Conservation (phyloP, 1,139 yeast species). For the Blastobotrys serpentis region DNA sequence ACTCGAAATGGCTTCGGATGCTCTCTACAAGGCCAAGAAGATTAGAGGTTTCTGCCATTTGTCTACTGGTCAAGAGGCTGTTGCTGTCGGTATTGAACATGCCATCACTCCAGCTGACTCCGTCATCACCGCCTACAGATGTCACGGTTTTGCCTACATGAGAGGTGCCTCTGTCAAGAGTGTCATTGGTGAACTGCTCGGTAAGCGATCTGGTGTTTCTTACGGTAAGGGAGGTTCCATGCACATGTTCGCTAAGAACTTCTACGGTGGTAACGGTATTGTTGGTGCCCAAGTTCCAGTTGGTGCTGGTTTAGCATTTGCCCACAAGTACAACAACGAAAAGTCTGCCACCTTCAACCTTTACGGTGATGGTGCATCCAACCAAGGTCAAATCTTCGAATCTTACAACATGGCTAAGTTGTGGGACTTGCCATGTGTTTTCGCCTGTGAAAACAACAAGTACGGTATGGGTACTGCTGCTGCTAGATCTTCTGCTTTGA, state of each 20-base stretch:
- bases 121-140: slow-evolving; percentile 94
- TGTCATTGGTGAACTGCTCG: slow-evolving; percentile 94
- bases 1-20: slow-evolving; percentile 99
- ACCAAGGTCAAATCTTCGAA: slow-evolving; percentile 99
- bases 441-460: slow-evolving; percentile 97
- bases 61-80: slow-evolving; percentile 98
- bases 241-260: slow-evolving; percentile 96
- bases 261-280: slow-evolving; percentile 99
- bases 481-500: slow-evolving; percentile 91
- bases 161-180: slow-evolving; percentile 91
- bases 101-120: slow-evolving; percentile 85
- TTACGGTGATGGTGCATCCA: slow-evolving; percentile 99
- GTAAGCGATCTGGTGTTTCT: slow-evolving; percentile 91
- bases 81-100: slow-evolving; percentile 96
- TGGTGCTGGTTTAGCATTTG: slow-evolving; percentile 96
- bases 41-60: slow-evolving; percentile 98
- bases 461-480: slow-evolving; percentile 99
- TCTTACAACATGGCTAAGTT: slow-evolving; percentile 98
- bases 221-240: slow-evolving; percentile 99
- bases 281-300: slow-evolving; percentile 99
- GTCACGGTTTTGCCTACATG: slow-evolving; percentile 97
- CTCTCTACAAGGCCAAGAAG: slow-evolving; percentile 95
- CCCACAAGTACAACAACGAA: slow-evolving; percentile 82
- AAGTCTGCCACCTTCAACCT: slow-evolving; percentile 82
- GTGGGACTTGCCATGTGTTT: slow-evolving; percentile 93